A percentile compares a stretch with the other conserved stretches of the same genome.
Evolutionary conservation across 768 basidiomycete genomes (phyloP).

Genomic region (Lactifluus pinguis): DNA sequence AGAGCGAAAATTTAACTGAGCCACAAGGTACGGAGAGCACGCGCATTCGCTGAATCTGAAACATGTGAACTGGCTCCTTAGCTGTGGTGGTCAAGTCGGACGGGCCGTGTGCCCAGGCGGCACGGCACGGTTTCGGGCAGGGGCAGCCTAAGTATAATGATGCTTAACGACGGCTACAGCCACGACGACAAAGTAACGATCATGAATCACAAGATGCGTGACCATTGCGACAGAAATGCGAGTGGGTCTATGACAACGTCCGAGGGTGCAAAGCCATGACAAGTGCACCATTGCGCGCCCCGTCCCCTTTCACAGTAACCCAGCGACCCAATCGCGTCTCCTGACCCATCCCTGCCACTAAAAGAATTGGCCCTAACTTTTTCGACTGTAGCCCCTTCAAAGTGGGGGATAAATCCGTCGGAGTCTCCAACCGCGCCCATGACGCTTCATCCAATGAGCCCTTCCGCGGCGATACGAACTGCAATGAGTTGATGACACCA

Average conservation of each 20-base stretch:
- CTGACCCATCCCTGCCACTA: conserved; percentile 78
- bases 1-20: not conserved
- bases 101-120: not conserved
- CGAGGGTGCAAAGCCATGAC: conserved; percentile 50
- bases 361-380: conserved; percentile 30
- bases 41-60: not conserved
- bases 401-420: conserved; percentile 27
- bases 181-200: not conserved
- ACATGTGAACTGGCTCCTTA: no score
- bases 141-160: no score
- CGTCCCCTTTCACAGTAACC: conserved; percentile 63
- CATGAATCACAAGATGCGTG: not conserved
- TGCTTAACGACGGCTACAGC: not conserved
- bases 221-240: not conserved
- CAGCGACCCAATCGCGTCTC: conserved; percentile 89
- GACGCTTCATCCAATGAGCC: conserved; percentile 36
- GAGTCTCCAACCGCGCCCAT: conserved; percentile 26
- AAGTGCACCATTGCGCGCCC: conserved; percentile 62
- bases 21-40: not conserved
- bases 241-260: conserved; percentile 18
- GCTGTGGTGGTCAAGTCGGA: not conserved
- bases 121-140: no score
- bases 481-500: conserved; percentile 87
- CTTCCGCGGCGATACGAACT: conserved; percentile 52
- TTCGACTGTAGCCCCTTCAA: conserved; percentile 11